Evolutionary conservation across 2,329 filamentous ascomycete species (phyloP).

Genomic region (Paramyrothecium roridum): DNA sequence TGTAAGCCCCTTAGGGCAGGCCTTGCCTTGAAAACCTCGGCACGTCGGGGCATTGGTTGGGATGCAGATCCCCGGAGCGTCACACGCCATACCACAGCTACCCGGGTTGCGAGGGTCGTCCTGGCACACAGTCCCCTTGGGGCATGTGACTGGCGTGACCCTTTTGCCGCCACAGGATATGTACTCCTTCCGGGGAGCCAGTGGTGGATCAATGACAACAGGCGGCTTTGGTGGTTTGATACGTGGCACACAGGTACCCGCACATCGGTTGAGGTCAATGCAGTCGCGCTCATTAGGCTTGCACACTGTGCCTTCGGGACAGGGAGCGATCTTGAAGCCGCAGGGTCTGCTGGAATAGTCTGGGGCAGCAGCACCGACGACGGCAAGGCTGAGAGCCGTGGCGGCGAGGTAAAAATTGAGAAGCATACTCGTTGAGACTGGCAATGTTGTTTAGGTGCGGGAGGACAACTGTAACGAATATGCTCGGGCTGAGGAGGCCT

Average conservation of each 20-base stretch:
- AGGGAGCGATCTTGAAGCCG: slow-evolving; percentile 24
- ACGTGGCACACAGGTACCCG: slow-evolving; percentile 17
- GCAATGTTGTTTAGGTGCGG: too few species aligned
- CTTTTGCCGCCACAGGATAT: slow-evolving; percentile 26
- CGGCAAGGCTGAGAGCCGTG: slow-evolving; percentile 13
- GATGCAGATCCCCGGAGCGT: slow-evolving; percentile 18
- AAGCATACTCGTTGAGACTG: slow-evolving; percentile 13
- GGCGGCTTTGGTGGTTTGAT: too few species aligned
- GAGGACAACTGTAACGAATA: too few species aligned
- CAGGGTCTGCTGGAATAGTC: slow-evolving; percentile 14
- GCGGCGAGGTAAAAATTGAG: slow-evolving; percentile 13
- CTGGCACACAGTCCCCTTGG: slow-evolving; percentile 19
- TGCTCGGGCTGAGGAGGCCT: not conserved
- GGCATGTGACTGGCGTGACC: slow-evolving; percentile 18
- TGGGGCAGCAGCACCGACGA: slow-evolving; percentile 2
- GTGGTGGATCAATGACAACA: too few species aligned
- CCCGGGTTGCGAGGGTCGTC: slow-evolving; percentile 27
- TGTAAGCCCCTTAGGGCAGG: slow-evolving; percentile 6
- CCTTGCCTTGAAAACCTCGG: not conserved
- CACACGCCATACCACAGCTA: slow-evolving; percentile 19
- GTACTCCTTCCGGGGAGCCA: slow-evolving; percentile 23
- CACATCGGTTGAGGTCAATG: slow-evolving; percentile 20
- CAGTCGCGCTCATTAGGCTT: slow-evolving; percentile 16
- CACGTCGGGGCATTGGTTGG: slow-evolving; percentile 6
- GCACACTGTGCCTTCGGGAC: slow-evolving; percentile 20